These are phyloP conservation scores for Beauveria varroae DNA, from an alignment of 2,329 filamentous ascomycete species.

Conservation along the genomic window DNA sequence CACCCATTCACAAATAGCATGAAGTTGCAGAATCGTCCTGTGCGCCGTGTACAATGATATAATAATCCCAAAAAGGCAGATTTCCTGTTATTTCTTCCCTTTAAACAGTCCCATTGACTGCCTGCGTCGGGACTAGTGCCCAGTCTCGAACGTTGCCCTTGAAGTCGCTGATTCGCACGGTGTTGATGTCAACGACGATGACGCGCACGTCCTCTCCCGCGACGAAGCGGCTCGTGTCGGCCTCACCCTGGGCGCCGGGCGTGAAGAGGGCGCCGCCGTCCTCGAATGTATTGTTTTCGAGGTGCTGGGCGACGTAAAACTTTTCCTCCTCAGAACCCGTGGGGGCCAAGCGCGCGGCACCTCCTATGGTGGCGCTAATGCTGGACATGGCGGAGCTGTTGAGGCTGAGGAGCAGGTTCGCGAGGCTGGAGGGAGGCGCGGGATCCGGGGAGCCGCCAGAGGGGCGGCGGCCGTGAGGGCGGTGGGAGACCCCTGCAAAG, in stretches of 20 bases:
- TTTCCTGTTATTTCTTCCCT: not conserved
- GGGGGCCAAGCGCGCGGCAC: conserved; percentile 67
- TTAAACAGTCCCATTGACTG: conserved; percentile 33
- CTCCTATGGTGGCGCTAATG: conserved; percentile 91
- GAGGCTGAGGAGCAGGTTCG: conserved; percentile 77
- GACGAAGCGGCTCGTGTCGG: conserved; percentile 59
- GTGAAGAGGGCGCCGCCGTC: conserved; percentile 25
- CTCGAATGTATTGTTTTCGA: conserved; percentile 88
- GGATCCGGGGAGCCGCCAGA: conserved; percentile 57
- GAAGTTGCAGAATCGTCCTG: not conserved
- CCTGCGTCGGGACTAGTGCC: conserved; percentile 32
- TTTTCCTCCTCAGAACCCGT: conserved; percentile 71
- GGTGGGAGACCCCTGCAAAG: conserved; percentile 69
- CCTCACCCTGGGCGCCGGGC: conserved; percentile 33
- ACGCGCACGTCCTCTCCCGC: conserved; percentile 79
- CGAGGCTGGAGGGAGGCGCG: conserved; percentile 65
- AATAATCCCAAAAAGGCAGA: not conserved
- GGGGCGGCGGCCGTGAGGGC: conserved; percentile 57
- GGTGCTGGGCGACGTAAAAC: conserved; percentile 75
- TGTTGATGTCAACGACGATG: conserved; percentile 75
- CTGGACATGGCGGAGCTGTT: conserved; percentile 82
- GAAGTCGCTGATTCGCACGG: conserved; percentile 87
- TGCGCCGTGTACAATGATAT: conserved; percentile 5
- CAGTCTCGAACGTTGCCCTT: conserved; percentile 89
- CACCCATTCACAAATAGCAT: not conserved